phyloP scores from a whole-genome alignment of 2,329 filamentous ascomycete genomes.

The Conoideocrella luteorostrata region DNA sequence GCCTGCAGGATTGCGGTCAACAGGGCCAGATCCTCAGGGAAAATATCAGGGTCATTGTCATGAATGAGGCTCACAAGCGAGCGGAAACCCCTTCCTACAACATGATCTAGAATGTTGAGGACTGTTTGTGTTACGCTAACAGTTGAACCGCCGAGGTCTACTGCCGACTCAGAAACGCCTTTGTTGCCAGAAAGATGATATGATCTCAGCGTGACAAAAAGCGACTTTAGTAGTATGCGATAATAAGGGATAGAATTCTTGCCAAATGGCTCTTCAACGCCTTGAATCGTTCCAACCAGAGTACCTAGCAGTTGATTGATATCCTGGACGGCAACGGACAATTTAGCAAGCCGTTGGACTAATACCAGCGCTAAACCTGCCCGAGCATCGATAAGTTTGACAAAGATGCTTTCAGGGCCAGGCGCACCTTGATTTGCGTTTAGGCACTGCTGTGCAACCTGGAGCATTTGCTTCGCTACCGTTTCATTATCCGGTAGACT shows the following conservation, averaged over 20 bases:
- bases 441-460: conserved; percentile 72
- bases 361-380: conserved; percentile 78
- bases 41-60: conserved; percentile 53
- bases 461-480: conserved; percentile 63
- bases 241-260: conserved; percentile 61
- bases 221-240: conserved; percentile 72
- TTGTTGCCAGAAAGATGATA: conserved; percentile 38
- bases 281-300: conserved; percentile 46
- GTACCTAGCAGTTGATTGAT: conserved; percentile 45
- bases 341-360: conserved; percentile 69
- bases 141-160: conserved; percentile 26
- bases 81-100: conserved; percentile 77
- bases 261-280: conserved; percentile 47
- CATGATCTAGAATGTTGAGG: conserved; percentile 71
- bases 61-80: conserved; percentile 77
- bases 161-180: conserved; percentile 24
- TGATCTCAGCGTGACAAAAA: conserved; percentile 75
- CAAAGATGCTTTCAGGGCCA: conserved; percentile 75
- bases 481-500: conserved; percentile 45
- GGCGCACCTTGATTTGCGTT: conserved; percentile 66
- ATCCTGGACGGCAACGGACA: conserved; percentile 41
- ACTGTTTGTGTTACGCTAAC: conserved; percentile 53
- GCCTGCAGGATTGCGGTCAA: conserved; percentile 84
- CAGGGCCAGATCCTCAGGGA: conserved; percentile 78
- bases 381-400: conserved; percentile 66